Evolutionary conservation across 257 asterid genomes (phyloP).

Genomic region (Jacaranda copaia): DNA sequence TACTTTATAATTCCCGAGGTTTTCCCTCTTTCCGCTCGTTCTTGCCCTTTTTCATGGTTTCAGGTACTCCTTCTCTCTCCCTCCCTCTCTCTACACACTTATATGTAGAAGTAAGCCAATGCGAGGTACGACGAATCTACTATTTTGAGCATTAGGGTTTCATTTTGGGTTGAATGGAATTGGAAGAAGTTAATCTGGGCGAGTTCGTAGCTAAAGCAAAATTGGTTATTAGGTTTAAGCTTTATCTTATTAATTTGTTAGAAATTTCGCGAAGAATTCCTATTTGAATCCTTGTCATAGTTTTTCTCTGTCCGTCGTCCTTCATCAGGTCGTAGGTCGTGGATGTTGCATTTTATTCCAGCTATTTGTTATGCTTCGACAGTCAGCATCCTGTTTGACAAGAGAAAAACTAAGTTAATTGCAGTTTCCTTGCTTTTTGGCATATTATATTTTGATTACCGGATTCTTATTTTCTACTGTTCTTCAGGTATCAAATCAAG

Average conservation of each 20-base stretch:
- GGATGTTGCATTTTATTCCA: not conserved
- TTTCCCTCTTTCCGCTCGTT: not conserved
- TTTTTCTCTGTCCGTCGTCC: too few species aligned
- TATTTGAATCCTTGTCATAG: too few species aligned
- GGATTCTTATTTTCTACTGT: slow-evolving; percentile 15
- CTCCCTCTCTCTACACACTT: not conserved
- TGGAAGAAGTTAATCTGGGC: not conserved
- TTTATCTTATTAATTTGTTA: too few species aligned
- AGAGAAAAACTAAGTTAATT: not conserved
- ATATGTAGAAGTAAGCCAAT: not conserved
- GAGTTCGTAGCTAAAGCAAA: too few species aligned
- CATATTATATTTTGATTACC: slow-evolving; percentile 8
- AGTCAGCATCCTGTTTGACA: not conserved
- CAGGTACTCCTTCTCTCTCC: slow-evolving; percentile 4
- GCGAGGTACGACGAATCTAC: not conserved
- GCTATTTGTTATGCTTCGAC: not conserved
- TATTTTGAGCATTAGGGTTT: not conserved
- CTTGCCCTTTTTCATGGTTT: not conserved
- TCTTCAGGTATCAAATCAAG: slow-evolving; percentile 28
- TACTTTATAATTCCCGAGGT: not conserved
- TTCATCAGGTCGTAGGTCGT: too few species aligned
- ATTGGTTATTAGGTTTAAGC: too few species aligned
- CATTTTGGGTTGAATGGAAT: not conserved
- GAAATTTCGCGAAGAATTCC: too few species aligned
- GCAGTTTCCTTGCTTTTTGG: slow-evolving; percentile 19